phyloP scores from a whole-genome alignment of 768 basidiomycete species.

The Myochromella boudieri region DNA sequence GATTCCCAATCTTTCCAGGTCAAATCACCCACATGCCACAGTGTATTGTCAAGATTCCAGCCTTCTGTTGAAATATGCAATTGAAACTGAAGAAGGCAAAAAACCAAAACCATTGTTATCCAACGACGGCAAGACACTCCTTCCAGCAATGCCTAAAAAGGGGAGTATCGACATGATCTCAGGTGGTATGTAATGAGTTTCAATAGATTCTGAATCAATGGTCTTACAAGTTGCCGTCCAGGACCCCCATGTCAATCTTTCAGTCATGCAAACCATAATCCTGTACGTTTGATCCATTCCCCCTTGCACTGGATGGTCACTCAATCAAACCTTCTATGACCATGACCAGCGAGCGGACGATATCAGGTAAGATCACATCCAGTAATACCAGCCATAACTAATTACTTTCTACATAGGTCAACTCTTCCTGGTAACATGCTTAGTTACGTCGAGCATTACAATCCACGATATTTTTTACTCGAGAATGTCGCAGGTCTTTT shows the following conservation, averaged over 20 bases:
- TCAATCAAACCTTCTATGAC: background rate
- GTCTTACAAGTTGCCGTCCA: slow-evolving; percentile 21
- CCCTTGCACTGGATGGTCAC: background rate
- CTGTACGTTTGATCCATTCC: slow-evolving; percentile 34
- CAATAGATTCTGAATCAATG: background rate
- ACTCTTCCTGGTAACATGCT: slow-evolving; percentile 71
- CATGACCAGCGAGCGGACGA: slow-evolving; percentile 54
- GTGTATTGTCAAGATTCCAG: slow-evolving; percentile 72
- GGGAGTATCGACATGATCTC: slow-evolving; percentile 71
- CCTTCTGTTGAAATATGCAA: slow-evolving; percentile 55
- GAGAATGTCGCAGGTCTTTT: slow-evolving; percentile 74
- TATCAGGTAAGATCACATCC: slow-evolving; percentile 39
- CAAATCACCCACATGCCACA: slow-evolving; percentile 56
- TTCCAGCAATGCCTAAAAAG: slow-evolving; percentile 52
- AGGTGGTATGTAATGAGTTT: slow-evolving; percentile 49
- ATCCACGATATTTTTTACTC: slow-evolving; percentile 62
- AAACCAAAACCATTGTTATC: slow-evolving; percentile 38
- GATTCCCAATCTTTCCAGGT: slow-evolving; percentile 32
- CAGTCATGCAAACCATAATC: slow-evolving; percentile 59
- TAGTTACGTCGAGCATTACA: slow-evolving; percentile 64
- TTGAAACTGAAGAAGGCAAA: slow-evolving; percentile 44
- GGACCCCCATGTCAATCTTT: slow-evolving; percentile 81
- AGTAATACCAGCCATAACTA: background rate
- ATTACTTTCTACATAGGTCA: slow-evolving; percentile 35
- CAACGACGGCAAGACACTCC: slow-evolving; percentile 33